Conservation (phyloP, 192 early-diverging fungal species). For the Mortierella alpina region DNA sequence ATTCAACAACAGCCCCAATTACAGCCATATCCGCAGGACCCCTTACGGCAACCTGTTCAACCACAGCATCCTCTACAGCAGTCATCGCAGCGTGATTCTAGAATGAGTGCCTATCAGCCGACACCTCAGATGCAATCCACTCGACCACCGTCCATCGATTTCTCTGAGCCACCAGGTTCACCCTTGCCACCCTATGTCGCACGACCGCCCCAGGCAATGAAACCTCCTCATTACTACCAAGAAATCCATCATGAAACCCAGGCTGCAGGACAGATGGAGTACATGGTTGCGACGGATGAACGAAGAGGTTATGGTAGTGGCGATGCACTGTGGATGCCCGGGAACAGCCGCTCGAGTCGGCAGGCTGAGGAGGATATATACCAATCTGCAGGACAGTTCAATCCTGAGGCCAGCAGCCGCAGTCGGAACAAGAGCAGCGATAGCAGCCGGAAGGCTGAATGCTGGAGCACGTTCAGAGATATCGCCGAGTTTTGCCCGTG, state of each 20-base stretch:
- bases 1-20: not conserved
- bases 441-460: not conserved
- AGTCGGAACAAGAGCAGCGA: not conserved
- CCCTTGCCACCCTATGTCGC: conserved; percentile 20
- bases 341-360: not conserved
- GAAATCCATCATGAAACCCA: conserved; percentile 27
- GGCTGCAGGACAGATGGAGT: not conserved
- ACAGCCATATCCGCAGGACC: not conserved
- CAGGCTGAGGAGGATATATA: conserved; percentile 10
- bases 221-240: conserved; percentile 28
- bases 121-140: conserved; percentile 16
- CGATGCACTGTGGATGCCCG: not conserved
- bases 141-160: conserved; percentile 6
- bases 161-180: conserved; percentile 16
- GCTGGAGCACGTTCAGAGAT: conserved; percentile 2
- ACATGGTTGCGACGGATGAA: conserved; percentile 1
- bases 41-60: not conserved
- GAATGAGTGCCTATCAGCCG: not conserved
- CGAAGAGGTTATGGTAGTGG: not conserved
- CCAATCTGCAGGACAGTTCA: conserved; percentile 27
- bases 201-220: conserved; percentile 8
- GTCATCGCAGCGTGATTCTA: not conserved
- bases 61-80: not conserved
- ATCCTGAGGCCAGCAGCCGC: conserved; percentile 2
- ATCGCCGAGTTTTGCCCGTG: conserved; percentile 20